Evolutionary conservation across 108 stramenopile species (phyloP), one percentile per base, ranked within the genome.

Genomic region (Seminavis robusta): DNA sequence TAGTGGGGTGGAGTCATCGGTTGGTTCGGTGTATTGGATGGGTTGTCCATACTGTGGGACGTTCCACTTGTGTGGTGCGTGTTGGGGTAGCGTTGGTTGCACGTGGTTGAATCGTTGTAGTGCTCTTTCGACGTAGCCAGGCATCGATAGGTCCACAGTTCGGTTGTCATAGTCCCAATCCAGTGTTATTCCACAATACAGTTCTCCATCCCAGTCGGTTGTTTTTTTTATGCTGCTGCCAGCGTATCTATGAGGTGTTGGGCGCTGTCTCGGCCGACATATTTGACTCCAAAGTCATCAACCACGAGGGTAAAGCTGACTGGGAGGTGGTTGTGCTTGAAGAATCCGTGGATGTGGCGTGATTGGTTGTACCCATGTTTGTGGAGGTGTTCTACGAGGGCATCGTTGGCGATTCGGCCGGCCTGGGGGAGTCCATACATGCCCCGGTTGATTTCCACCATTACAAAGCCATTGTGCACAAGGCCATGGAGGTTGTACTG

Each of bases 231-330:
- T n/a, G n/a, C n/a, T n/a, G 34, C 17, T 31, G 49, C 20, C 21
- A 74, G 65, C 8, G 50, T 46, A 10, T 47, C 41, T 58, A 73
- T 19, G 47, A 79, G 65, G 42, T 76, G 77, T 16, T 76, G 46
- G 1, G 58, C 64, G 36, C 78, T 61, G 1, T 46, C 56, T 28
- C 61, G 7, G 33, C 43, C 31, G 29, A 48, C 33, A 46, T 74
- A 78, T 60, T 72, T 67, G 45, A 83, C 53, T 11, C 52, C 68
- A 33, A 75, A 73, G 60, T 83, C 77, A 40, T 78, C 76, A 1
- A 82, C 81, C 0, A 76, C 72, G 7, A 83, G 59, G 26, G 62
- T 54, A 53, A 80, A 83, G 41, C 31, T 43, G 10, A 68, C 49
- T 43, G 47, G 48, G 33, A 52, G 43, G 0, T 33, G 43, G 2